Evolutionary conservation across 2,329 filamentous ascomycete species (phyloP).

Genomic region (Aspergillus intermedius): DNA sequence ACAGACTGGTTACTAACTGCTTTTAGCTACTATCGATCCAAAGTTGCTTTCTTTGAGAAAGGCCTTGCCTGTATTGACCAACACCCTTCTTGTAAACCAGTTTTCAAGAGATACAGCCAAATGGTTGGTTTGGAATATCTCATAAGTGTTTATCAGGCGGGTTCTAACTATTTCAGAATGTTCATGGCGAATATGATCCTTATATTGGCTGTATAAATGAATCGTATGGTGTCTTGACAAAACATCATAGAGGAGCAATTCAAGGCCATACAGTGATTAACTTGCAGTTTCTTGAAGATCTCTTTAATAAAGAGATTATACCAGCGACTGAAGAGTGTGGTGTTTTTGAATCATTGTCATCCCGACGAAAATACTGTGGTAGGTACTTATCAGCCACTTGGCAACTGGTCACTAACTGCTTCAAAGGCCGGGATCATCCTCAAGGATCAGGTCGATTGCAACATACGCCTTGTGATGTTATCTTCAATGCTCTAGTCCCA

Average conservation of each 20-base stretch:
- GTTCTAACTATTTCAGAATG: slow-evolving; percentile 3
- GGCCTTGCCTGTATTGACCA: slow-evolving; percentile 4
- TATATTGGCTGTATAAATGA: slow-evolving; percentile 7
- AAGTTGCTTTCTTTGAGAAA: neutral
- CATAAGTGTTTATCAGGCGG: neutral
- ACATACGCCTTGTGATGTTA: slow-evolving; percentile 5
- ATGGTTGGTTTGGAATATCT: neutral
- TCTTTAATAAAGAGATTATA: slow-evolving; percentile 5
- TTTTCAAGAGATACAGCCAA: slow-evolving; percentile 3
- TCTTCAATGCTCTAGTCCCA: slow-evolving; percentile 8
- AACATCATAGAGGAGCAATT: slow-evolving; percentile 3
- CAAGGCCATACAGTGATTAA: slow-evolving; percentile 1
- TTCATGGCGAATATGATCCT: neutral
- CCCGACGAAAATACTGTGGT: slow-evolving; percentile 1
- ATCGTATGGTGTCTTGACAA: neutral
- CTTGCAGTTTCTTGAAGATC: slow-evolving; percentile 5
- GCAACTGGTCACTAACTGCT: slow-evolving; percentile 5
- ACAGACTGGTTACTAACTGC: slow-evolving; percentile 1
- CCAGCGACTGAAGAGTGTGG: slow-evolving; percentile 3
- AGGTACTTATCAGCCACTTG: slow-evolving; percentile 4
- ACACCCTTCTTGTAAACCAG: slow-evolving; percentile 4
- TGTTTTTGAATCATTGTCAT: slow-evolving; percentile 3
- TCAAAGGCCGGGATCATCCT: slow-evolving; percentile 5
- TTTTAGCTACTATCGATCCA: slow-evolving; percentile 6
- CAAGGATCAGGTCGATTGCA: slow-evolving; percentile 6